A percentile compares a stretch with the other conserved stretches of the same genome.
phyloP scores from a whole-genome alignment of 305 asterid species.

The Rubia peregrina region DNA sequence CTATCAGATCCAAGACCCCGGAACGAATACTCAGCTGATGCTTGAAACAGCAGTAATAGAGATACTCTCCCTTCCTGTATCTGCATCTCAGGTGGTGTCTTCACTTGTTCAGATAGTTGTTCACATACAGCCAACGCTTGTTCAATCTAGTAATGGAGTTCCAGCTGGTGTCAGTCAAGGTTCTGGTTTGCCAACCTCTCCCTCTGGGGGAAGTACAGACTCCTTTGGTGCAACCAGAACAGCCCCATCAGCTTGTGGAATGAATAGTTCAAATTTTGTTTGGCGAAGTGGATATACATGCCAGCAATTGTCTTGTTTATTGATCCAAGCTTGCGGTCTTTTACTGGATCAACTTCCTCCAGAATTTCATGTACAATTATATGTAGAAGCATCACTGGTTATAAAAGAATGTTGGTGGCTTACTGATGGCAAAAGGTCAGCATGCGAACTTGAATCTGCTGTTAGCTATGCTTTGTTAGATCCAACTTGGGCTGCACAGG shows the following conservation, averaged over 20 bases:
- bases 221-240: slow-evolving; percentile 69
- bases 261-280: slow-evolving; percentile 58
- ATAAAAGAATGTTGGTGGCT: slow-evolving; percentile 98
- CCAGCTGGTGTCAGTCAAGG: slow-evolving; percentile 54
- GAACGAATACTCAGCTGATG: slow-evolving; percentile 82
- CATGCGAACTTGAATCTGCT: slow-evolving; percentile 81
- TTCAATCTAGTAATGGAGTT: slow-evolving; percentile 77
- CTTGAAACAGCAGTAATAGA: slow-evolving; percentile 98
- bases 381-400: slow-evolving; percentile 80
- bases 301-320: slow-evolving; percentile 90
- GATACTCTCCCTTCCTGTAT: slow-evolving; percentile 81
- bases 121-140: slow-evolving; percentile 93
- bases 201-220: slow-evolving; percentile 96
- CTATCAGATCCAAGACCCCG: slow-evolving; percentile 96
- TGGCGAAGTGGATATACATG: slow-evolving; percentile 94
- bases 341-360: slow-evolving; percentile 94
- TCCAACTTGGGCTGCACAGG: slow-evolving; percentile 99
- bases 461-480: slow-evolving; percentile 89
- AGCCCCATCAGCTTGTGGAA: slow-evolving; percentile 54
- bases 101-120: slow-evolving; percentile 95
- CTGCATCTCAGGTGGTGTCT: slow-evolving; percentile 74
- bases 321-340: slow-evolving; percentile 97
- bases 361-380: slow-evolving; percentile 80
- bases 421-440: slow-evolving; percentile 76
- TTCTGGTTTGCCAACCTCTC: slow-evolving; percentile 88